Evolutionary conservation across 208 protist genomes (phyloP).

Genomic region (Phytomonas sp.): DNA sequence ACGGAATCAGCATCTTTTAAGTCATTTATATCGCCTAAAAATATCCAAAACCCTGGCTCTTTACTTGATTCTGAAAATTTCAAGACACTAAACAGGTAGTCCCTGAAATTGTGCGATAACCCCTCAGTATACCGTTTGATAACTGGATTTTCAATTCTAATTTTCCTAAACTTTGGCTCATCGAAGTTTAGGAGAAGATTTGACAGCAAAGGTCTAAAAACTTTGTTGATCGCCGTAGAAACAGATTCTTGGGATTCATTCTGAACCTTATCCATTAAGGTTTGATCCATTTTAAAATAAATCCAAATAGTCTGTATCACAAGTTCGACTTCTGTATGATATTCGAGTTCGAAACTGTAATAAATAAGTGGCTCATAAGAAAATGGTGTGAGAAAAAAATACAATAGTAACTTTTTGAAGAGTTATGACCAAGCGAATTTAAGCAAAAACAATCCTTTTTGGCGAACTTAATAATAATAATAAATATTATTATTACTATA

Average conservation of each 20-base stretch:
- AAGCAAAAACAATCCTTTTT: background rate
- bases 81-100: constrained; percentile 38
- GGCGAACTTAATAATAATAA: background rate
- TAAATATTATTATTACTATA: background rate
- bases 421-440: background rate
- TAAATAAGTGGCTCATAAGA: background rate
- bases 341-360: background rate
- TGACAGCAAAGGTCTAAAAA: constrained; percentile 56
- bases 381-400: background rate
- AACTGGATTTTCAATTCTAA: constrained; percentile 40
- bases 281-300: background rate
- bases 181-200: constrained; percentile 65
- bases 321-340: background rate
- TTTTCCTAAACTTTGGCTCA: constrained; percentile 42
- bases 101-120: constrained; percentile 24
- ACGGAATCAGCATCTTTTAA: constrained; percentile 33
- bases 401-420: background rate
- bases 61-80: constrained; percentile 24
- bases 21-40: constrained; percentile 29
- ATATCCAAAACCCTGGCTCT: constrained; percentile 28
- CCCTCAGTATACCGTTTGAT: constrained; percentile 19
- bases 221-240: constrained; percentile 15
- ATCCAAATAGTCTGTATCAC: background rate
- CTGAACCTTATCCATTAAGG: background rate
- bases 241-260: background rate